A percentile compares a stretch with the other conserved stretches of the same genome.
These are phyloP conservation scores for Kalmanozyma brasiliensis DNA, from an alignment of 1,284 basidiomycete genomes.

Conservation along the genomic window DNA sequence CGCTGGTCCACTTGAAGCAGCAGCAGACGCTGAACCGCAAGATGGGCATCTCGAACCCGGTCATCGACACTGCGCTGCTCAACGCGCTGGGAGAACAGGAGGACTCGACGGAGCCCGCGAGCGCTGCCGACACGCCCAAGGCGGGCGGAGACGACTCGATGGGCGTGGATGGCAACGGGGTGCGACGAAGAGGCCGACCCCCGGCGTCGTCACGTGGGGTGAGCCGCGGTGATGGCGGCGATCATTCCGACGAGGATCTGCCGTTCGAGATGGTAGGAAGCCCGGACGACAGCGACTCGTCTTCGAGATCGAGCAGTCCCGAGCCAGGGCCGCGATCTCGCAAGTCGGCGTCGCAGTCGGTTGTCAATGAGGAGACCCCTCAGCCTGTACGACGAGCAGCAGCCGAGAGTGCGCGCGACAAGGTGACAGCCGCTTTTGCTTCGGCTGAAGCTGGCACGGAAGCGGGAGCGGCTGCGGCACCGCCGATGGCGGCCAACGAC, in stretches of 20 bases:
- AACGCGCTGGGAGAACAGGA: slow-evolving; percentile 39
- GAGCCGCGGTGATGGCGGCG: slow-evolving; percentile 22
- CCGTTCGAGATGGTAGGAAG: slow-evolving; percentile 62
- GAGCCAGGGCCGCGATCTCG: slow-evolving; percentile 38
- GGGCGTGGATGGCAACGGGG: slow-evolving; percentile 12
- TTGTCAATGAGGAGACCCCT: slow-evolving; percentile 76
- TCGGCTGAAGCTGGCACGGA: slow-evolving; percentile 26
- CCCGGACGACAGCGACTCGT: slow-evolving; percentile 55
- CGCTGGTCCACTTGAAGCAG: slow-evolving; percentile 54
- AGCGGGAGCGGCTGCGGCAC: slow-evolving; percentile 67
- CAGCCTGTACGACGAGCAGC: slow-evolving; percentile 29
- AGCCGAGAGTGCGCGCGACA: slow-evolving; percentile 30
- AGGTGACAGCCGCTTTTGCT: slow-evolving; percentile 23
- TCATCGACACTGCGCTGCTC: slow-evolving; percentile 43
- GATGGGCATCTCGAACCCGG: slow-evolving; percentile 39
- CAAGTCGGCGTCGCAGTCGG: slow-evolving; percentile 31
- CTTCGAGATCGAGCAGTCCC: slow-evolving; percentile 42
- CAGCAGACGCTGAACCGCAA: slow-evolving; percentile 44
- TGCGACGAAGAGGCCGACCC: slow-evolving; percentile 25
- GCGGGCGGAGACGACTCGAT: slow-evolving; percentile 17
- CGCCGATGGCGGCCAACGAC: slow-evolving; percentile 1
- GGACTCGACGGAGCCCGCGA: slow-evolving; percentile 44
- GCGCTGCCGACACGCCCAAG: slow-evolving; percentile 50
- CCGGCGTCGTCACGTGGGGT: slow-evolving; percentile 16
- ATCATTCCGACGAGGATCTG: slow-evolving; percentile 47